phyloP scores from a whole-genome alignment of 1,284 basidiomycete genomes.

The Gomphus sp. region DNA sequence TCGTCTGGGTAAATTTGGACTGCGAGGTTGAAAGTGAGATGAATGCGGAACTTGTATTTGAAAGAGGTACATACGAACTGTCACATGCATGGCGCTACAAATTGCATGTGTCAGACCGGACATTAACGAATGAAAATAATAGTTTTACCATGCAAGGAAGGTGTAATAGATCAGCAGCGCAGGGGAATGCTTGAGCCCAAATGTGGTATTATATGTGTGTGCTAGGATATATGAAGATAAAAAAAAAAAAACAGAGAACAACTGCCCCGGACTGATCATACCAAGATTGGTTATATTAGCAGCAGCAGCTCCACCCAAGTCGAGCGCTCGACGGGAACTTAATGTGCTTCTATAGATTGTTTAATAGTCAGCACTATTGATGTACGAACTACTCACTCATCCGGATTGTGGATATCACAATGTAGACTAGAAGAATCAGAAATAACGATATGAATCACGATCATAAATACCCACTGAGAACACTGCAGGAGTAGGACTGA shows the following conservation, averaged over 20 bases:
- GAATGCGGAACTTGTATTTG: background rate
- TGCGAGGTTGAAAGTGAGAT: background rate
- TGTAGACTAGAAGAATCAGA: background rate
- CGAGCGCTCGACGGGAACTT: background rate
- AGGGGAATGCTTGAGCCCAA: background rate
- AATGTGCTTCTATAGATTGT: background rate
- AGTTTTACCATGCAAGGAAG: background rate
- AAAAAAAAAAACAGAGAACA: background rate
- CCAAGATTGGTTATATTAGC: slow-evolving; percentile 1
- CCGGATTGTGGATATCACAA: background rate
- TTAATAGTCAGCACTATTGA: background rate
- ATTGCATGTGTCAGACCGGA: background rate
- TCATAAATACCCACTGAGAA: background rate
- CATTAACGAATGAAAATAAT: background rate
- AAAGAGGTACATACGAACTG: background rate
- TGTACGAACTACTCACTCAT: background rate
- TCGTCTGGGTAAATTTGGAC: background rate
- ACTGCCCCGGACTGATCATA: background rate
- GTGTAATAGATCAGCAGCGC: background rate
- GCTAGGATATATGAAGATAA: background rate
- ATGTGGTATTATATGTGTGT: background rate
- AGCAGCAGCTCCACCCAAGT: background rate
- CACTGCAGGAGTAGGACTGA: background rate
- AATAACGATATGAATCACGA: background rate
- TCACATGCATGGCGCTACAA: background rate